Conservation (phyloP, 352 stramenopile genomes). For the Elongisporangium senticosum region DNA sequence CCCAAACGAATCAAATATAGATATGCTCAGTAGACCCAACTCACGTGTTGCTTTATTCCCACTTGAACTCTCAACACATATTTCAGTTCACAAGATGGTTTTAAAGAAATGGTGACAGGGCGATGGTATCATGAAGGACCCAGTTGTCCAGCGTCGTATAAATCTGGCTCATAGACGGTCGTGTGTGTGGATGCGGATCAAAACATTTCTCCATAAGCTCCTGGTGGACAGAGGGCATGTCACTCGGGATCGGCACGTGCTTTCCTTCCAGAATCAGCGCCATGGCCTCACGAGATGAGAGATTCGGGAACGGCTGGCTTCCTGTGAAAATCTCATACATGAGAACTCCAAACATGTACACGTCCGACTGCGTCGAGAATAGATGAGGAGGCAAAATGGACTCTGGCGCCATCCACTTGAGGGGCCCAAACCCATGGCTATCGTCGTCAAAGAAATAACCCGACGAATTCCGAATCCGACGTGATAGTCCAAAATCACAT, state of each 20-base stretch:
- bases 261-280: constrained; percentile 59
- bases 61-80: not conserved
- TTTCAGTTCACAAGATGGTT: too few species aligned
- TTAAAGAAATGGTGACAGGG: constrained; percentile 8
- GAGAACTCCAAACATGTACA: constrained; percentile 73
- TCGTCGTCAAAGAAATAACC: constrained; percentile 50
- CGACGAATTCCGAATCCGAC: constrained; percentile 20
- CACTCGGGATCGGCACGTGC: constrained; percentile 44
- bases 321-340: constrained; percentile 77
- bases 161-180: constrained; percentile 66
- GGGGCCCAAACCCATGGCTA: constrained; percentile 48
- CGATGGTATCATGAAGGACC: constrained; percentile 45
- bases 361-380: constrained; percentile 66
- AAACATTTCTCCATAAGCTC: constrained; percentile 63
- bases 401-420: constrained; percentile 77
- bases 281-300: constrained; percentile 48
- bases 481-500: constrained; percentile 62
- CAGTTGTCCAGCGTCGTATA: constrained; percentile 55
- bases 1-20: constrained; percentile 4
- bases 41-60: not conserved
- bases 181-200: constrained; percentile 38
- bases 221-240: constrained; percentile 32
- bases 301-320: constrained; percentile 39
- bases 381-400: constrained; percentile 56
- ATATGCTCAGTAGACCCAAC: not conserved